Percentiles rank a stretch among this genome's conserved stretches.
These are phyloP conservation scores for Claviceps digitariae DNA, from an alignment of 2,329 filamentous ascomycete species.

Conservation along the genomic window DNA sequence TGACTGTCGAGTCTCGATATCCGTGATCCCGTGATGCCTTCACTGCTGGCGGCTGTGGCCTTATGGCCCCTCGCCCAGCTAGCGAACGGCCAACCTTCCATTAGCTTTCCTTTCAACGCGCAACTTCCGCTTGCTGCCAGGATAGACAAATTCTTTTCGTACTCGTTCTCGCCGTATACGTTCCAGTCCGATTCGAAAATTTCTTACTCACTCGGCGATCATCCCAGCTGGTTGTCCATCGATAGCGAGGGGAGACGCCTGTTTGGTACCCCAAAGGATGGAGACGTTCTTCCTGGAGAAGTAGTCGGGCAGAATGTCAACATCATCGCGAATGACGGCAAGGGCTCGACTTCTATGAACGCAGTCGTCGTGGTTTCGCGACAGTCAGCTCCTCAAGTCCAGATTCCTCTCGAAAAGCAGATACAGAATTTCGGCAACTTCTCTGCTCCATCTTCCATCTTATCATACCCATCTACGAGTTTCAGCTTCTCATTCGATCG, in stretches of 20 bases:
- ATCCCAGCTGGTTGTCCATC: slow-evolving; percentile 63
- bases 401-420: slow-evolving; percentile 43
- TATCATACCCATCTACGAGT: slow-evolving; percentile 36
- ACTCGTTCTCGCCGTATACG: slow-evolving; percentile 59
- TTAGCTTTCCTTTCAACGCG: slow-evolving; percentile 65
- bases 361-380: slow-evolving; percentile 59
- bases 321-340: slow-evolving; percentile 55
- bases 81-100: slow-evolving; percentile 25
- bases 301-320: slow-evolving; percentile 48
- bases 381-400: slow-evolving; percentile 37
- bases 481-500: slow-evolving; percentile 41
- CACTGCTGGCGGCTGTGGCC: slow-evolving; percentile 14
- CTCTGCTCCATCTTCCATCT: slow-evolving; percentile 45
- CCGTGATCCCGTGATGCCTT: slow-evolving; percentile 14
- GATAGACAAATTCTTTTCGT: slow-evolving; percentile 51
- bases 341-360: slow-evolving; percentile 48
- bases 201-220: slow-evolving; percentile 50
- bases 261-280: slow-evolving; percentile 52
- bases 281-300: slow-evolving; percentile 32
- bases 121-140: slow-evolving; percentile 72
- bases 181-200: slow-evolving; percentile 54
- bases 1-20: background rate
- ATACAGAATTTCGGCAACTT: slow-evolving; percentile 43
- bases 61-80: slow-evolving; percentile 17
- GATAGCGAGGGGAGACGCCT: slow-evolving; percentile 51